A percentile compares a stretch with the other conserved stretches of the same genome.
phyloP scores from a whole-genome alignment of 225 moss, liverwort and hornwort species.

The Bryum argenteum region DNA sequence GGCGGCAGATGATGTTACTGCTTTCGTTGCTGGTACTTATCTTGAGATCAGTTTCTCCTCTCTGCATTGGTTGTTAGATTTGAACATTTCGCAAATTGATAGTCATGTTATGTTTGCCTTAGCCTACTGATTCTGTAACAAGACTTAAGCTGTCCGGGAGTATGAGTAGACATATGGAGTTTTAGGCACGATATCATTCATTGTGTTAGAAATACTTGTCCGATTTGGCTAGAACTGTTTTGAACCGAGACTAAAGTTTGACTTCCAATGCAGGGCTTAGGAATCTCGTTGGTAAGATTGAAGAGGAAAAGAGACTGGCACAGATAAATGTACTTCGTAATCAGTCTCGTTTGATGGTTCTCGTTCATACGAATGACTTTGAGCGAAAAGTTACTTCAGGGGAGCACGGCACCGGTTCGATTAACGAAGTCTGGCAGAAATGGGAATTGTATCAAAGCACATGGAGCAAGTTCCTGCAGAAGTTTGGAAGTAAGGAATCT shows the following conservation, averaged over 20 bases:
- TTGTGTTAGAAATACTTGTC: not conserved
- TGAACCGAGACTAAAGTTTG: constrained; percentile 20
- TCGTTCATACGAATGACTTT: constrained; percentile 49
- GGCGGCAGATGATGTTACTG: constrained; percentile 4
- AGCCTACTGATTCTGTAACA: not conserved
- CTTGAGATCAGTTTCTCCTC: not conserved
- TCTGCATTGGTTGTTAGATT: not conserved
- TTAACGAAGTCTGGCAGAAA: constrained; percentile 36
- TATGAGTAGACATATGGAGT: not conserved
- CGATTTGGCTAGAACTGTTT: constrained; percentile 22
- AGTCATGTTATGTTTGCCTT: not conserved
- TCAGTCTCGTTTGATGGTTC: constrained; percentile 46
- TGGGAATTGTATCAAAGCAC: constrained; percentile 75
- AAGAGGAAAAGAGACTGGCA: constrained; percentile 55
- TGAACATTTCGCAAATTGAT: not conserved
- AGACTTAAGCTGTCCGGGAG: not conserved
- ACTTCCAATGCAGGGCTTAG: constrained; percentile 65
- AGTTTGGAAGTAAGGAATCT: constrained; percentile 37
- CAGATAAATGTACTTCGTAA: constrained; percentile 60
- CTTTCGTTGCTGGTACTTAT: not conserved
- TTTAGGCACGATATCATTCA: constrained; percentile 13
- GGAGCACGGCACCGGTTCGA: constrained; percentile 30
- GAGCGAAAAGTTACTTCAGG: constrained; percentile 43
- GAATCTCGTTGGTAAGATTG: constrained; percentile 60
- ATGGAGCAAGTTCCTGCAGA: constrained; percentile 63